phyloP scores from a whole-genome alignment of 768 basidiomycete species.

The Boletus eberwhitei region DNA sequence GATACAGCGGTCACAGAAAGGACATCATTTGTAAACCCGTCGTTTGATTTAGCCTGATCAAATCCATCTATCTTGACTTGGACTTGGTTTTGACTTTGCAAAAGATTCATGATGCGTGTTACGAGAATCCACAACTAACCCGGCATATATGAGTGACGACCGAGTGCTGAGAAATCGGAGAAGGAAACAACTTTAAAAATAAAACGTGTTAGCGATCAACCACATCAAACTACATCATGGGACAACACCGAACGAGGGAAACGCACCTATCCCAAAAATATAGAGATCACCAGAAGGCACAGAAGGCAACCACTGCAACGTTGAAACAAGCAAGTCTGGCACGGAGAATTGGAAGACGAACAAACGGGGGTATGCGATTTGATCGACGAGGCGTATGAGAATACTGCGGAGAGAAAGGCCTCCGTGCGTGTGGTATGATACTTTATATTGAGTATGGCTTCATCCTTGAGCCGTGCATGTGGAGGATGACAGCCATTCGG shows the following conservation, averaged over 20 bases:
- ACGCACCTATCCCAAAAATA: not conserved
- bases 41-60: not conserved
- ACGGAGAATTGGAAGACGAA: not conserved
- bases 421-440: not conserved
- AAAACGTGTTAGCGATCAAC: not conserved
- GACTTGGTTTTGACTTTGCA: not conserved
- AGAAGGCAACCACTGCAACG: not conserved
- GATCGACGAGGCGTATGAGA: not conserved
- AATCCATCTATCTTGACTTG: not conserved
- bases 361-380: not conserved
- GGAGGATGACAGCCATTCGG: not conserved
- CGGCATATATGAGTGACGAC: not conserved
- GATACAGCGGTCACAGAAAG: not conserved
- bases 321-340: not conserved
- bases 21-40: not conserved
- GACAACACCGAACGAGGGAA: not conserved
- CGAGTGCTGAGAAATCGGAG: not conserved
- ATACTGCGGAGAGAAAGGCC: not conserved
- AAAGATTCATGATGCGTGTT: not conserved
- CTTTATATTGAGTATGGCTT: constrained; percentile 10
- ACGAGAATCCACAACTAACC: not conserved
- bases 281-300: not conserved
- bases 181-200: not conserved
- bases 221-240: not conserved
- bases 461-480: constrained; percentile 14